Conservation (phyloP, 129 eudicot species). For the Mikania micrantha region DNA sequence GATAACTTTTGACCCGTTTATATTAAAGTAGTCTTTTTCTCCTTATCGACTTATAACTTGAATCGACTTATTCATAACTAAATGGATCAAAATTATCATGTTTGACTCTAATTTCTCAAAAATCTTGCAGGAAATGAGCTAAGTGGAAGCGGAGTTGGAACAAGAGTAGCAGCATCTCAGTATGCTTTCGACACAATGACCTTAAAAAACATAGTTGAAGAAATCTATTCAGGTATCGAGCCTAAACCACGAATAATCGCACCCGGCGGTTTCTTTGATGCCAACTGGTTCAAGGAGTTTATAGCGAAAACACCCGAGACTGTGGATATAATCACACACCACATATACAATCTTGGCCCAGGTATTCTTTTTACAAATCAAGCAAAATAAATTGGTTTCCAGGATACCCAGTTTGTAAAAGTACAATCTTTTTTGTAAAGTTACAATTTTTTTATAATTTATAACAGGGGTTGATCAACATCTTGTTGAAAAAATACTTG, state of each 20-base stretch:
- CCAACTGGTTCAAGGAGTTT: conserved; percentile 63
- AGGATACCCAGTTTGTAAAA: conserved; percentile 1
- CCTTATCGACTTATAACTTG: too few relatives aligned
- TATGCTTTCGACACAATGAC: conserved; percentile 53
- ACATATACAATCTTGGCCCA: conserved; percentile 90
- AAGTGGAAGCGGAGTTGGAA: conserved; percentile 75
- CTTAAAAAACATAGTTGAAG: conserved; percentile 44
- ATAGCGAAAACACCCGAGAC: conserved; percentile 41
- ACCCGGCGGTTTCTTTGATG: conserved; percentile 87
- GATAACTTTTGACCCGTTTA: background rate
- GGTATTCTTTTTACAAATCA: conserved; percentile 34
- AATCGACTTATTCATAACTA: background rate
- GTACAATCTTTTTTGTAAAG: background rate
- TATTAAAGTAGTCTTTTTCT: background rate
- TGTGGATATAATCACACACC: conserved; percentile 62
- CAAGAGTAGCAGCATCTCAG: conserved; percentile 56
- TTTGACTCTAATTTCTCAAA: background rate
- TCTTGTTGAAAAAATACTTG: conserved; percentile 65
- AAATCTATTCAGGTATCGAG: conserved; percentile 42
- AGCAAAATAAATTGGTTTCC: background rate
- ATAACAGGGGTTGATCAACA: conserved; percentile 68
- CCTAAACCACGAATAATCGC: conserved; percentile 61
- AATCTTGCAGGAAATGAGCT: conserved; percentile 67
- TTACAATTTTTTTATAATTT: conserved; percentile 2
- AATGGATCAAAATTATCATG: background rate